Percentiles rank a stretch among this genome's conserved stretches.
phyloP scores from a whole-genome alignment of 2,329 filamentous ascomycete species.

The Cladophialophora carrionii region DNA sequence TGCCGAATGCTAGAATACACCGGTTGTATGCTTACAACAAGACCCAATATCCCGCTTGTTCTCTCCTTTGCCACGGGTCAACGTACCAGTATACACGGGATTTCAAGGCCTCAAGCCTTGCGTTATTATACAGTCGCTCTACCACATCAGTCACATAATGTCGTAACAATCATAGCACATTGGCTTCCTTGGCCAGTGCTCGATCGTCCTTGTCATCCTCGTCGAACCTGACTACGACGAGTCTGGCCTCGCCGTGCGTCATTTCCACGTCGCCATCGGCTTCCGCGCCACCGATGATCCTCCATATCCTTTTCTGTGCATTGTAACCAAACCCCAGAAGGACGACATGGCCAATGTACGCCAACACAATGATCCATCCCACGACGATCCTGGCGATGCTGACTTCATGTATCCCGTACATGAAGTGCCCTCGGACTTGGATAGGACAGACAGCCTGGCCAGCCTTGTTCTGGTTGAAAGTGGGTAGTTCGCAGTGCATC shows the following conservation, averaged over 20 bases:
- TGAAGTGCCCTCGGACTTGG: constrained; percentile 50
- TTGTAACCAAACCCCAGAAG: constrained; percentile 15
- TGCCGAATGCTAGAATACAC: background rate
- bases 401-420: constrained; percentile 38
- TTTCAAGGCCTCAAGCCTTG: background rate
- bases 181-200: background rate
- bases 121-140: background rate
- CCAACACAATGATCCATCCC: constrained; percentile 24
- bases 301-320: constrained; percentile 27
- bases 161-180: constrained; percentile 9
- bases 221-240: constrained; percentile 14
- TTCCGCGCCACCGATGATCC: constrained; percentile 13
- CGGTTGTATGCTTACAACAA: background rate
- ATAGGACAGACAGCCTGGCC: constrained; percentile 53
- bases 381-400: constrained; percentile 34
- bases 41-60: background rate
- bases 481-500: constrained; percentile 37
- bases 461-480: constrained; percentile 42
- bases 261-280: constrained; percentile 5
- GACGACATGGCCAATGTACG: constrained; percentile 25
- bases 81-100: background rate
- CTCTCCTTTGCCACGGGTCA: background rate
- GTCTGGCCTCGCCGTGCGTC: constrained; percentile 12
- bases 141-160: background rate
- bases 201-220: constrained; percentile 1